phyloP scores from a whole-genome alignment of 228 moss, liverwort and hornwort genomes.

The Sphagnum fallax region DNA sequence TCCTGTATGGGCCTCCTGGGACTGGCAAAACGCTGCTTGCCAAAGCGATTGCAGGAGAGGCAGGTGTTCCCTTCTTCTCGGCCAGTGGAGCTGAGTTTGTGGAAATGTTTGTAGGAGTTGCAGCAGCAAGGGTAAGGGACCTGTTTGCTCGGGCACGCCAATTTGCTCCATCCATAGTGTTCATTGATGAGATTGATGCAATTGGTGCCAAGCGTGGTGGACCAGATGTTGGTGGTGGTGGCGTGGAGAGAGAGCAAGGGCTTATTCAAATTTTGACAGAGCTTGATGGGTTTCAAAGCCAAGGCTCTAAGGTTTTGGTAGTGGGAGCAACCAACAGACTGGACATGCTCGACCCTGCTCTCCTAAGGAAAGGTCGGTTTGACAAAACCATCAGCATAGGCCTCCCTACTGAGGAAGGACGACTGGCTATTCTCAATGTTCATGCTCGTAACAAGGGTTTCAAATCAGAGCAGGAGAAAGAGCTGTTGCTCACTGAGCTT shows the following conservation, averaged over 20 bases:
- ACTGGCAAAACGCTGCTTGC: constrained; percentile 98
- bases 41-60: constrained; percentile 98
- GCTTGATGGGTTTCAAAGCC: constrained; percentile 98
- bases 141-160: constrained; percentile 91
- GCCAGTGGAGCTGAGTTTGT: constrained; percentile 99
- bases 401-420: constrained; percentile 88
- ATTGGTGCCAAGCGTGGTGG: constrained; percentile 99
- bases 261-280: constrained; percentile 97
- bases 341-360: constrained; percentile 99
- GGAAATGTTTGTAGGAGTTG: constrained; percentile 99
- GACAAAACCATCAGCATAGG: constrained; percentile 98
- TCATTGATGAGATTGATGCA: constrained; percentile 99
- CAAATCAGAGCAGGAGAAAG: constrained; percentile 77
- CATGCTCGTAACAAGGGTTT: constrained; percentile 97
- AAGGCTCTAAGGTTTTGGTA: constrained; percentile 94
- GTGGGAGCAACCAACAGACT: constrained; percentile 99
- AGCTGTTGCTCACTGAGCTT: constrained; percentile 59
- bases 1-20: constrained; percentile 95
- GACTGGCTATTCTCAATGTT: constrained; percentile 93
- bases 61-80: constrained; percentile 99
- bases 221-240: constrained; percentile 97
- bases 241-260: constrained; percentile 99
- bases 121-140: constrained; percentile 96
- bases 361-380: constrained; percentile 93
- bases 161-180: constrained; percentile 95